A percentile compares a stretch with the other conserved stretches of the same genome.
Evolutionary conservation across 2,329 filamentous ascomycete genomes (phyloP).

Genomic region (Penicillium occitanis): DNA sequence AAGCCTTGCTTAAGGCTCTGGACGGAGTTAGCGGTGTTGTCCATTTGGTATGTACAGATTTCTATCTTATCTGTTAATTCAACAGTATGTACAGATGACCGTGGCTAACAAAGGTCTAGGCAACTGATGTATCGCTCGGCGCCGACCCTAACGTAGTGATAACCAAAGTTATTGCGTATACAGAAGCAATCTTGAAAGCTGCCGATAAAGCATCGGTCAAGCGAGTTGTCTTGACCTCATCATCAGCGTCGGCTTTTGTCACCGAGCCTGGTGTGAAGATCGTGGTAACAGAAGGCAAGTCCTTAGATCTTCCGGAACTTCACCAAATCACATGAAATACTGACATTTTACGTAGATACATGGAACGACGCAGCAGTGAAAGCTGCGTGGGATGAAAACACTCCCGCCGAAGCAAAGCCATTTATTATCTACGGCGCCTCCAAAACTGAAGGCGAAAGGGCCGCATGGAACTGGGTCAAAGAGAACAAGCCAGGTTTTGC

Average conservation of each 20-base stretch:
- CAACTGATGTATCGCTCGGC: conserved; percentile 35
- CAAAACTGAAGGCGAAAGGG: conserved; percentile 50
- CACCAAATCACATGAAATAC: neutral
- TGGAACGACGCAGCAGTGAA: conserved; percentile 30
- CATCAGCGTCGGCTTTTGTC: conserved; percentile 6
- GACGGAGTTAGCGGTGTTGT: conserved; percentile 29
- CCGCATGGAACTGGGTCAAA: conserved; percentile 47
- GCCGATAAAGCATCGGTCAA: conserved; percentile 24
- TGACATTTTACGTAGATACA: conserved; percentile 19
- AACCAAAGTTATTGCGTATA: conserved; percentile 41
- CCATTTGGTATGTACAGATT: conserved; percentile 14
- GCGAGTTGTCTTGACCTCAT: conserved; percentile 22
- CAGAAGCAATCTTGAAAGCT: conserved; percentile 36
- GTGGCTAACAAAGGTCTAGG: neutral
- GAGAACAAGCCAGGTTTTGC: conserved; percentile 46
- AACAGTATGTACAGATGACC: neutral
- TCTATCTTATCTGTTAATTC: neutral
- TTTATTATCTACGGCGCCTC: conserved; percentile 45
- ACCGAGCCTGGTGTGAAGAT: conserved; percentile 17
- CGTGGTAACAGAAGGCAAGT: conserved; percentile 16
- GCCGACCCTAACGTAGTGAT: conserved; percentile 48
- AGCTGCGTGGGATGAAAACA: conserved; percentile 34
- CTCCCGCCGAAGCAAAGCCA: conserved; percentile 32
- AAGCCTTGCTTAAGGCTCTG: conserved; percentile 43
- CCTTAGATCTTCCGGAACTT: neutral